phyloP scores from a whole-genome alignment of 495 filamentous ascomycete species.

The Melanomma pulvis-pyrius region DNA sequence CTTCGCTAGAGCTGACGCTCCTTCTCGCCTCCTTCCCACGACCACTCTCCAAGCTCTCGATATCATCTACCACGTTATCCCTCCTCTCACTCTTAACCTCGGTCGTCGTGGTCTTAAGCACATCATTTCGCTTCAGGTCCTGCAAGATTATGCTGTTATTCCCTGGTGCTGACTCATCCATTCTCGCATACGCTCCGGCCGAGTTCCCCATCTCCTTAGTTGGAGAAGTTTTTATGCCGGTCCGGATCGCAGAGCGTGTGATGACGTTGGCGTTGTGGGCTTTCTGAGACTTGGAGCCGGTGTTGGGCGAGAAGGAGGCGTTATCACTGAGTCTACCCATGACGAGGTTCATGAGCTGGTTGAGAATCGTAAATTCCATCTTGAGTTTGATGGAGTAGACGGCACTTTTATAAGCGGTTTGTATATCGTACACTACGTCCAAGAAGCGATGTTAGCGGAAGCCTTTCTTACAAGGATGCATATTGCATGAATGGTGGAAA shows the following conservation, averaged over 20 bases:
- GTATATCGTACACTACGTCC: conserved; percentile 17
- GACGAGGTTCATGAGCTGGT: conserved; percentile 27
- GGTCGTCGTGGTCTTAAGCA: conserved; percentile 21
- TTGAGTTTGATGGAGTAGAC: conserved; percentile 37
- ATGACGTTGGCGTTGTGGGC: not conserved
- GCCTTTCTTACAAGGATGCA: too few species aligned
- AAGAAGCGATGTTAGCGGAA: not conserved
- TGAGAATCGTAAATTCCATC: conserved; percentile 35
- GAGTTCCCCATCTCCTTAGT: conserved; percentile 3
- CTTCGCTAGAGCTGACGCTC: conserved; percentile 9
- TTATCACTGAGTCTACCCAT: conserved; percentile 2
- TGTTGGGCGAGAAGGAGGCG: not conserved
- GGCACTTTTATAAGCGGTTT: conserved; percentile 23
- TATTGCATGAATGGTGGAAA: not conserved
- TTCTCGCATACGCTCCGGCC: conserved; percentile 11
- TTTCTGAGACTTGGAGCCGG: not conserved
- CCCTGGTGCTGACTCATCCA: not conserved
- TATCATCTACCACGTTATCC: not conserved
- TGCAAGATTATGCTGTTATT: conserved; percentile 1
- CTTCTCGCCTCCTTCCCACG: not conserved
- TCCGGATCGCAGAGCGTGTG: not conserved
- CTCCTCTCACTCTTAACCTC: conserved; percentile 8
- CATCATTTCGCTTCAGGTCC: conserved; percentile 6
- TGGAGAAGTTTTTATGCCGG: not conserved
- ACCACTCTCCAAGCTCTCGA: not conserved